phyloP scores from a whole-genome alignment of 306 rosid species.

The Gleditsia sinensis region DNA sequence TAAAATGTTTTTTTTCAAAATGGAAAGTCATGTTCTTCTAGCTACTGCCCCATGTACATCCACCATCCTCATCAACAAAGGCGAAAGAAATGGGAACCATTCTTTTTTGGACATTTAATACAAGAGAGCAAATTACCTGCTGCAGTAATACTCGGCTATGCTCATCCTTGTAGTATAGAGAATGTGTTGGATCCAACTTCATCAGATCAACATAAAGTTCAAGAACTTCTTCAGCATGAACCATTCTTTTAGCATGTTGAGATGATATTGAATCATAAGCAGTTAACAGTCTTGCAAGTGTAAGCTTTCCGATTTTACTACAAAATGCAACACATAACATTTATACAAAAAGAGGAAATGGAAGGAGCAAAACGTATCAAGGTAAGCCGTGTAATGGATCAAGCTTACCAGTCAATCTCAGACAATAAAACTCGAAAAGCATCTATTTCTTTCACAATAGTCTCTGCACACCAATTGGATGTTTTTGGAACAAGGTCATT shows the following conservation, averaged over 20 bases:
- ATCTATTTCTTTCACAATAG: constrained; percentile 63
- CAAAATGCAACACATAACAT: constrained; percentile 31
- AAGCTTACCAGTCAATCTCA: constrained; percentile 64
- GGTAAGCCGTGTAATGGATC: not conserved
- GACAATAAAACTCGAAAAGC: constrained; percentile 65
- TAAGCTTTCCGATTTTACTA: constrained; percentile 92
- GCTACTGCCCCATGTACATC: constrained; percentile 9
- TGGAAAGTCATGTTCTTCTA: constrained; percentile 3
- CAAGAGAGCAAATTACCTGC: constrained; percentile 44
- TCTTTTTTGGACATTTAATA: constrained; percentile 17
- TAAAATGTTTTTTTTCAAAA: not conserved
- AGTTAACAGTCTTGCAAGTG: constrained; percentile 81
- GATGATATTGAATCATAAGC: constrained; percentile 63
- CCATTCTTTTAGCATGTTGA: constrained; percentile 42
- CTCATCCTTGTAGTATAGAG: constrained; percentile 67
- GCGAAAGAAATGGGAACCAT: not conserved
- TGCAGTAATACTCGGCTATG: constrained; percentile 45
- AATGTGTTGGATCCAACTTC: constrained; percentile 67
- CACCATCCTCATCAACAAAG: constrained; percentile 22
- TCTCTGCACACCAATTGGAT: constrained; percentile 64
- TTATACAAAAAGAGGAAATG: constrained; percentile 6
- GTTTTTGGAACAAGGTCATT: constrained; percentile 39
- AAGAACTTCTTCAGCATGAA: constrained; percentile 64
- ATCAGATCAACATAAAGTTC: constrained; percentile 67
- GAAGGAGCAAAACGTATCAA: constrained; percentile 25